Conservation (phyloP, 169 alveolate genomes). For the Eimeria acervulina region DNA sequence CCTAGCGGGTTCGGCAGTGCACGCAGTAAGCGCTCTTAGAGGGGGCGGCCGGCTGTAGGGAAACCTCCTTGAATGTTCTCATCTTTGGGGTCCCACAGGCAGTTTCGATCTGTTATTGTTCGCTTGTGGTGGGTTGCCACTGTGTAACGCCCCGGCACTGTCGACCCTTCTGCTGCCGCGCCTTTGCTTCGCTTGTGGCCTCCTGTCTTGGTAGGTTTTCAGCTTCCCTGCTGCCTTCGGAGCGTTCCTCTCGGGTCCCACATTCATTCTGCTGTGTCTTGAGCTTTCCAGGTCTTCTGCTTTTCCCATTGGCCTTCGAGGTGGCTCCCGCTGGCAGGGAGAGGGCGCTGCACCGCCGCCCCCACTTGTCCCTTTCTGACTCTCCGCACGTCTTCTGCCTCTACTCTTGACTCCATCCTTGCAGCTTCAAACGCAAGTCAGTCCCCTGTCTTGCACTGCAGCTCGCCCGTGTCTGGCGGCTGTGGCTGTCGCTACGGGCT, state of each 20-base stretch:
- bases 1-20: constrained; percentile 60
- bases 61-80: background rate
- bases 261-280: constrained; percentile 3
- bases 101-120: background rate
- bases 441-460: background rate
- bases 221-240: constrained; percentile 10
- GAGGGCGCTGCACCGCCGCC: constrained; percentile 15
- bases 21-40: background rate
- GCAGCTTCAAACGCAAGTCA: background rate
- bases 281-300: background rate
- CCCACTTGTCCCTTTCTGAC: background rate
- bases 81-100: constrained; percentile 18
- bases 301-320: background rate
- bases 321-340: background rate
- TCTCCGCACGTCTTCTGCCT: background rate
- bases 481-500: background rate
- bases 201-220: constrained; percentile 40
- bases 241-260: constrained; percentile 7
- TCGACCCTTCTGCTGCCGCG: background rate
- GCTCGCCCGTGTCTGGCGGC: background rate
- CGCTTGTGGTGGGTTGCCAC: background rate
- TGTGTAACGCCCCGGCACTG: constrained; percentile 25
- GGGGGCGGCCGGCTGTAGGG: background rate
- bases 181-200: background rate
- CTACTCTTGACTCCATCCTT: background rate